phyloP scores from a whole-genome alignment of 1,139 yeast species.

The Barnettozyma hawaiiensis region DNA sequence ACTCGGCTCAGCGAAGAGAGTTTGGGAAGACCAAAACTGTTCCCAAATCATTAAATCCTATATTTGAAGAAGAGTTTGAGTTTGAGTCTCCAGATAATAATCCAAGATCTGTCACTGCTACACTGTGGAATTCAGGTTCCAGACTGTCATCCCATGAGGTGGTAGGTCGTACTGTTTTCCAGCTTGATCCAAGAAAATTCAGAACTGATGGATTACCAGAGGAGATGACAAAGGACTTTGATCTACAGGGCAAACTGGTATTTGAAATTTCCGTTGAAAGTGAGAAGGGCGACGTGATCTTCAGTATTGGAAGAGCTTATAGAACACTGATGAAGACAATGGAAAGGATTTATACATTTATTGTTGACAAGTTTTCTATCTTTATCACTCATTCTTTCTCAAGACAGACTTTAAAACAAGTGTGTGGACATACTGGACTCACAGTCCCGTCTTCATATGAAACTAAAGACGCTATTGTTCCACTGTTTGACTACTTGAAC shows the following conservation, averaged over 20 bases:
- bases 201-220: slow-evolving; percentile 65
- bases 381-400: slow-evolving; percentile 44
- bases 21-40: slow-evolving; percentile 70
- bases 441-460: slow-evolving; percentile 45
- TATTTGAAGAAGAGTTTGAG: slow-evolving; percentile 89
- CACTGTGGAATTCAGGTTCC: slow-evolving; percentile 68
- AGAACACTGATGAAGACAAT: slow-evolving; percentile 57
- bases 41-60: slow-evolving; percentile 60
- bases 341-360: slow-evolving; percentile 56
- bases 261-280: slow-evolving; percentile 71
- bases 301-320: slow-evolving; percentile 72
- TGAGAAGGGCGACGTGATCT: slow-evolving; percentile 71
- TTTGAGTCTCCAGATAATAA: slow-evolving; percentile 36
- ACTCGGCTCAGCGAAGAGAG: slow-evolving; percentile 49
- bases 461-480: slow-evolving; percentile 64
- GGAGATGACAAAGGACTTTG: slow-evolving; percentile 57
- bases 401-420: slow-evolving; percentile 42
- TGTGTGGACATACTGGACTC: slow-evolving; percentile 48
- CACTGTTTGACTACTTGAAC: slow-evolving; percentile 70
- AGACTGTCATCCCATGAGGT: slow-evolving; percentile 51
- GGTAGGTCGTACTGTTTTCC: slow-evolving; percentile 62
- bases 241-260: slow-evolving; percentile 59
- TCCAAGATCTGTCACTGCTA: slow-evolving; percentile 43
- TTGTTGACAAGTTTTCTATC: slow-evolving; percentile 56
- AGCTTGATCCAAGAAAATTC: slow-evolving; percentile 60